Base-by-base conservation (phyloP, 768 basidiomycete genomes). In the Hysterangium stoloniferum region DNA sequence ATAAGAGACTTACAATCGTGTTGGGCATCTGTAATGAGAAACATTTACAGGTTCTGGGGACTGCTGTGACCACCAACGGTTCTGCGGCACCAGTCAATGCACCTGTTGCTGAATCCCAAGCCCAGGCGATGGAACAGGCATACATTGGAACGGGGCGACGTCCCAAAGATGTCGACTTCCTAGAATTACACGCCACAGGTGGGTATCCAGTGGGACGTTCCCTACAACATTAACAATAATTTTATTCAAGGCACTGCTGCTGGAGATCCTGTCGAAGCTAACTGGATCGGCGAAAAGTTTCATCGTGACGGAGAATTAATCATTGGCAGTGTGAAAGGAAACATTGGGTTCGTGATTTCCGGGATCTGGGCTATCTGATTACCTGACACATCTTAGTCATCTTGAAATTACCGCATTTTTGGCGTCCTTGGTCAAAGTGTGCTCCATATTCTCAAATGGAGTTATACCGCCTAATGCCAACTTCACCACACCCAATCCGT, bases 211-310 rank as follows among this genome's bases (percentile, higher is more conserved):
- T n/a, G n/a, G n/a, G n/a, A n/a, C n/a, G 12, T 1, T 45, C 9
- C 31, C 2, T 19, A 11, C 5, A 2, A 2, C n/a, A 2, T 17
- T 32, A 12, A 12, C 20, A 31, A 12, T 9, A 20, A 41, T 8
- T 41, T n/a, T 29, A 0, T 24, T 12, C 27, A 22, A 61, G 64
- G 65, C 1, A 76, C 76, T 1, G 66, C 68, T 31, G 64, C 60
- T 27, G 76, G 75, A 0, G 76, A 78, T 53, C 74, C 76, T 1
- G 69, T 66, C 2, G 76, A 77, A 55, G 70, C 70, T 8, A 76
- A 76, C 47, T 71, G 70, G 60, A 70, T 72, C 17, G 74, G 75
- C 1, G 60, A 60, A 31, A 37, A 58, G 13, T 71, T 71, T 54
- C 53, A 56, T 43, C 56, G 65, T 12, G 57, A 58, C 13, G 62